Base-by-base conservation (phyloP, 164 flowering plant genomes). In the Protea cynaroides region DNA sequence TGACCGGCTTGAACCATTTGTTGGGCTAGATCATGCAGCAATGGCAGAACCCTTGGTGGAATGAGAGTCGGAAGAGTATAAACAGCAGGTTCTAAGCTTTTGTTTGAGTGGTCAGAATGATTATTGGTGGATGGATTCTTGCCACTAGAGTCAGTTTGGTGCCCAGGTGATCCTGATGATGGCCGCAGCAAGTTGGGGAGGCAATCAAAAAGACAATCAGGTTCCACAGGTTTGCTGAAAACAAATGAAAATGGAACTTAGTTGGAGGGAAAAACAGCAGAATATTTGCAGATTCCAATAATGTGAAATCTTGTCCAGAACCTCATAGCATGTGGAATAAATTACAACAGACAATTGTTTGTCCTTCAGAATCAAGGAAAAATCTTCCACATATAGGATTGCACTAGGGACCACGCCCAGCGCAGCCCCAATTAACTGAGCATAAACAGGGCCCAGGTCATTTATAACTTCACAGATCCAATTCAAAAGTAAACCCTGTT, bases 181-280 rank as follows among this genome's bases (percentile, higher is more conserved):
- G 93, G 92, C 15, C 88, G 81, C 69, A 82, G 65, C 29, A 86
- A 81, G 73, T 79, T 80, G 54, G 99, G 97, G 25, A 95, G 89
- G 76, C 97, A 78, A 44, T 92, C 99, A 75, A 88, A 84, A 69
- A 95, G 92, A 25, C 94, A 83, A 66, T 92, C 97, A 61, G 97
- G 94, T 72, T 94, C 99, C 60, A 89, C 81, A 40, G 97, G 95
- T 78, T 94, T 94, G 86, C 99, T 94, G 97, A 56, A 70, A 74
- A 60, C 13, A 54, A 71, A 64, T 14, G 65, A 49, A 66, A 38
- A 51, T 4, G 19, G 18, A 15, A 18, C 52, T 49, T 56, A 52
- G 44, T 68, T 43, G 12, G 1, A 40, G 14, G 46, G 46, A 40
- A 40, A 17, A 3, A 40, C 19, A 65, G 53, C 19, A 57, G n/a